These are phyloP conservation scores for Pythium rishiriense DNA, from an alignment of 352 stramenopile species.

Conservation along the genomic window DNA sequence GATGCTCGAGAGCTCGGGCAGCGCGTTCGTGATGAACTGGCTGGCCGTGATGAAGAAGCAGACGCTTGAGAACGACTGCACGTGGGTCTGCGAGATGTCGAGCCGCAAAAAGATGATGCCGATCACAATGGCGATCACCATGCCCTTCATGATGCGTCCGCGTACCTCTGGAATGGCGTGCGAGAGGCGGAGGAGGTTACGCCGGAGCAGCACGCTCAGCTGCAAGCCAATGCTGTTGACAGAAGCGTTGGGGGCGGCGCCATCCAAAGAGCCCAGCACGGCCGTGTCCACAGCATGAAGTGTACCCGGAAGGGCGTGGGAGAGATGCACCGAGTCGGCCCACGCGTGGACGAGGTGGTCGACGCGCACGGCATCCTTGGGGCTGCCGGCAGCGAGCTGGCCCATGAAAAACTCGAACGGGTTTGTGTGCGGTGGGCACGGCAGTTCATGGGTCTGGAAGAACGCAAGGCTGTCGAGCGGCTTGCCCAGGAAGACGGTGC, in stretches of 20 bases:
- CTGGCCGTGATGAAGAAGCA: conserved; percentile 37
- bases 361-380: conserved; percentile 15
- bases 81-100: conserved; percentile 38
- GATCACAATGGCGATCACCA: conserved; percentile 32
- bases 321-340: not conserved
- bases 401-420: conserved; percentile 36
- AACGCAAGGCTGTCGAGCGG: conserved; percentile 30
- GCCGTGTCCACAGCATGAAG: not conserved
- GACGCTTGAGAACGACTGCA: conserved; percentile 47
- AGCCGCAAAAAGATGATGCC: conserved; percentile 30
- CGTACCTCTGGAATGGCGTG: conserved; percentile 27
- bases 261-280: not conserved
- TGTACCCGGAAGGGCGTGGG: too few species aligned
- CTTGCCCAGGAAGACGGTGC: conserved; percentile 31
- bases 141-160: conserved; percentile 14
- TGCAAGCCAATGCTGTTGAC: not conserved
- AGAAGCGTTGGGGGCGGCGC: not conserved
- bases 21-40: conserved; percentile 21
- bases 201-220: conserved; percentile 5
- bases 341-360: conserved; percentile 19
- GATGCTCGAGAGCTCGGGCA: conserved; percentile 24
- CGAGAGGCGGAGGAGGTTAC: conserved; percentile 24
- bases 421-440: conserved; percentile 32
- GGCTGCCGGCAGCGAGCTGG: conserved; percentile 10
- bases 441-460: conserved; percentile 22